Base-by-base conservation (phyloP, 805 yeast species). In the Scheffersomyces ergatensis region DNA sequence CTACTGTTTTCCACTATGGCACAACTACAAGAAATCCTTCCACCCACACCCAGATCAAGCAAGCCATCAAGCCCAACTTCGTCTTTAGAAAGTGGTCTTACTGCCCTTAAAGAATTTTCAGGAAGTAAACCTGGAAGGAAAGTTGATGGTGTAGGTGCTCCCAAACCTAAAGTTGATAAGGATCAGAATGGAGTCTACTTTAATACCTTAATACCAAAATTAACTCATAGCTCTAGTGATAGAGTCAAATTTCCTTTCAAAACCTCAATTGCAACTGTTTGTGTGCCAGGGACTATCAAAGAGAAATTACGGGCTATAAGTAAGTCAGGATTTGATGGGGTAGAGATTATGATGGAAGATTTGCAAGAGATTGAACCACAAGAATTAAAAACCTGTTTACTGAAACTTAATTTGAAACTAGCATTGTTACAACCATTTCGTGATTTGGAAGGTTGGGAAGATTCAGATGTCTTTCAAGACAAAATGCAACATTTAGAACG, bases 381-480 rank as follows among this genome's bases (percentile, higher is more conserved):
- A 14, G 44, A 45, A 11, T 37, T 49, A 19, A 44, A 39, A 19
- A 17, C 34, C 6, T 40, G 38, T 24, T 47, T 50, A 31, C 14
- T 37, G 12, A 21, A 12, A 12, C 20, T 35, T 14, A 34, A 31
- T 23, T 34, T 49, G 27, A 14, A 43, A 15, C 26, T 49, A 9
- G 40, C 45, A 3, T 38, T 48, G 5, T 37, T 41, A 11, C 54
- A 49, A 32, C 54, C 54, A 5, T 47, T 49, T 27, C 38, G 49
- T 19, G 49, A 49, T 21, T 39, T 49, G 25, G 54, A 48, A 27
- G 54, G 54, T 2, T 24, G 39, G 34, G 36, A 42, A 12, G 33
- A 35, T 26, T 32, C 37, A 12, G 21, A 16, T 14, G 24, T 20
- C 15, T 49, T 47, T 25, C 17, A 38, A 12, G 30, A 14, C 3